These are phyloP conservation scores for Lycium ferocissimum DNA, from an alignment of 257 asterid genomes.

Conservation along the genomic window DNA sequence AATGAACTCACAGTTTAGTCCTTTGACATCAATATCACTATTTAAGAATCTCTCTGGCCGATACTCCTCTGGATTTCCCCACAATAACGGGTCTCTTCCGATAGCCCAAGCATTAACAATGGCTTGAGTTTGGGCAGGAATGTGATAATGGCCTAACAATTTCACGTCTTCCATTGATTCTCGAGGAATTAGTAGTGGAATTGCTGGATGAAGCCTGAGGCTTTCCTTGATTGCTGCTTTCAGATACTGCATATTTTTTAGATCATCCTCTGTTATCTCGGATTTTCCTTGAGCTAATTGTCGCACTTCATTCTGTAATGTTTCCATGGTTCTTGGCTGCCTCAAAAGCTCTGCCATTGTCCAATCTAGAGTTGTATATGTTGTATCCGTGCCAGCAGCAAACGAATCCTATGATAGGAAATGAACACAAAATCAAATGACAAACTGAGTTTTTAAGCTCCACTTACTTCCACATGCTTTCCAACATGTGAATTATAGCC, in stretches of 20 bases:
- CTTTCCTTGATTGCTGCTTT: too few relatives aligned
- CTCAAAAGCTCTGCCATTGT: too few relatives aligned
- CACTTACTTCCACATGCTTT: neutral
- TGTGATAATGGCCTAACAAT: slow-evolving; percentile 50
- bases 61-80: slow-evolving; percentile 59
- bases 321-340: neutral
- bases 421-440: neutral
- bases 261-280: too few relatives aligned
- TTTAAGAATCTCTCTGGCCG: slow-evolving; percentile 54
- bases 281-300: too few relatives aligned
- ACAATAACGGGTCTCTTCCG: slow-evolving; percentile 47
- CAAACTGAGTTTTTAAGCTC: too few relatives aligned
- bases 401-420: slow-evolving; percentile 19
- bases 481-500: neutral
- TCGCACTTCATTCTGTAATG: neutral
- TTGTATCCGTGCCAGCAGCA: slow-evolving; percentile 25
- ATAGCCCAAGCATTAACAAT: slow-evolving; percentile 60
- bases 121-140: slow-evolving; percentile 43
- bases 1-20: slow-evolving; percentile 49
- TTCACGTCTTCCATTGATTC: slow-evolving; percentile 47
- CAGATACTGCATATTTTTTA: too few relatives aligned
- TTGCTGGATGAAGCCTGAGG: slow-evolving; percentile 49
- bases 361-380: too few relatives aligned
- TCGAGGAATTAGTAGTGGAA: slow-evolving; percentile 51
- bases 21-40: slow-evolving; percentile 41